Base-by-base conservation (phyloP, 129 eudicot species). In the Centaurea solstitialis region DNA sequence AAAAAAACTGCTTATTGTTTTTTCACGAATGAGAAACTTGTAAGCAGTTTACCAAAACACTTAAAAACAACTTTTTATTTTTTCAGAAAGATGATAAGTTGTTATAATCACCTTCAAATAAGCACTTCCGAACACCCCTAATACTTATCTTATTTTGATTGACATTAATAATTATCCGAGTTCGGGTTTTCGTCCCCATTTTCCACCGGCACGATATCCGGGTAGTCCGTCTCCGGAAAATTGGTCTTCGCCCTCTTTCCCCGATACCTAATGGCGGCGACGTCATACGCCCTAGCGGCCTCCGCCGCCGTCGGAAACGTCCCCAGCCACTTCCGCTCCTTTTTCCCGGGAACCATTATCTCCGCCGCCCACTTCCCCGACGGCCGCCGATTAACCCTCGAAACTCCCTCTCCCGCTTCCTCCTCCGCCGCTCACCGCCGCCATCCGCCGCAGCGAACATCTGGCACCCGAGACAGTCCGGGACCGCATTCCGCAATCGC, bases 321-420 rank as follows among this genome's bases (percentile, higher is more conserved):
- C 75, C 81, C 81, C 0, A 78, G 66, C 81, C 81, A 78, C 45
- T 68, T 78, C 66, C 81, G 81, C 35, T 24, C 75, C 28, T 68
- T 78, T 13, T 57, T 68, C 73, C 43, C 45, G 1, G 73, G 68
- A 7, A 68, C 81, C 81, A 78, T 78, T 5, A 78, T 78, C 81
- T 78, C 75, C 4, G 81, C 75, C 0, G 81, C 43, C 81, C 81
- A 78, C 4, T 78, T 78, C n/a, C 81, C 66, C 21, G 81, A 78
- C 0, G 81, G 13, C 75, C 75, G 75, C 23, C 68, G 37, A 28
- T 65, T 45, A 17, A 78, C 75, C n/a, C 81, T 78, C 75, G 28
- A 18, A 15, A 78, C 68, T 64, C 28, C 65, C 45, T 45, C 81
- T 78, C 68, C 64, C 39, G 28, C 21, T 22, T 23, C 72, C n/a